These are phyloP conservation scores for Mycena albidolilacea DNA, from an alignment of 768 basidiomycete genomes.

Conservation along the genomic window DNA sequence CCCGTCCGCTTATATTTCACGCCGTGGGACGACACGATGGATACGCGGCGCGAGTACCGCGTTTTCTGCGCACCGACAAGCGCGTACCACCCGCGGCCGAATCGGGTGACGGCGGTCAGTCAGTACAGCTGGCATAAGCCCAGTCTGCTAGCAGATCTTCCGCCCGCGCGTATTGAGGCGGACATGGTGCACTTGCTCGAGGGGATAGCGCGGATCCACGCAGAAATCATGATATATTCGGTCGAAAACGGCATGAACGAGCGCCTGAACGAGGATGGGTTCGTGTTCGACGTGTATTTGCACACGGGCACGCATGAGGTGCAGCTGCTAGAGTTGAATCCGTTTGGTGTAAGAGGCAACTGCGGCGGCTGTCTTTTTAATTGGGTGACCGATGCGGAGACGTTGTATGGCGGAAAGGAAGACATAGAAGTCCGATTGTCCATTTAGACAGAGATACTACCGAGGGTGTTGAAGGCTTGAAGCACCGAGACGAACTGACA, in stretches of 20 bases:
- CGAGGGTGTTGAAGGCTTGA: no score
- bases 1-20: slow-evolving; percentile 7
- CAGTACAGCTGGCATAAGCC: slow-evolving; percentile 32
- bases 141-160: slow-evolving; percentile 24
- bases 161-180: slow-evolving; percentile 9
- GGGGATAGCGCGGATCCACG: slow-evolving; percentile 22
- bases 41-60: slow-evolving; percentile 26
- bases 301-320: slow-evolving; percentile 11
- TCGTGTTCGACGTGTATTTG: slow-evolving; percentile 31
- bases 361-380: slow-evolving; percentile 31
- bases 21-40: slow-evolving; percentile 9
- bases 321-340: slow-evolving; percentile 30
- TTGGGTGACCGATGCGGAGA: slow-evolving; percentile 32
- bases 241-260: slow-evolving; percentile 15
- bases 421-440: slow-evolving; percentile 26
- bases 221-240: slow-evolving; percentile 19
- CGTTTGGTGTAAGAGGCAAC: slow-evolving; percentile 21
- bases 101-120: slow-evolving; percentile 27
- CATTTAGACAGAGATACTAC: neutral
- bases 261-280: slow-evolving; percentile 17
- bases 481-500: no score
- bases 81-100: slow-evolving; percentile 23
- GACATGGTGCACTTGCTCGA: slow-evolving; percentile 20
- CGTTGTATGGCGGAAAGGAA: slow-evolving; percentile 27
- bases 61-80: slow-evolving; percentile 31